phyloP scores from a whole-genome alignment of 2,329 filamentous ascomycete genomes.

The Fusarium zealandicum region DNA sequence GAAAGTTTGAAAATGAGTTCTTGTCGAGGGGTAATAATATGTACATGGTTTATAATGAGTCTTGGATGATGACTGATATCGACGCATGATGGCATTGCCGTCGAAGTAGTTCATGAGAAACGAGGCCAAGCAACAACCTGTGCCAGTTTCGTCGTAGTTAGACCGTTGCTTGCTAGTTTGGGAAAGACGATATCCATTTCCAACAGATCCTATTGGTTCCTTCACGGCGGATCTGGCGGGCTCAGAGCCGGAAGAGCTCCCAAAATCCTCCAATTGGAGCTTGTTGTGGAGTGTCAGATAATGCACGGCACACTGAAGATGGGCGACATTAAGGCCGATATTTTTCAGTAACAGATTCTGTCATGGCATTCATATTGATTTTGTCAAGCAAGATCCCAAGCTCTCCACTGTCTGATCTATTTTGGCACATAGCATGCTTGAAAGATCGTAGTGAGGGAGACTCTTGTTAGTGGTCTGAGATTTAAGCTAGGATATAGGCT shows the following conservation, averaged over 20 bases:
- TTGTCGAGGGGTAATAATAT: slow-evolving; percentile 5
- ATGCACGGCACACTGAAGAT: too few species aligned
- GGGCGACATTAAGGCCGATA: too few species aligned
- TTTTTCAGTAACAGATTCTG: too few species aligned
- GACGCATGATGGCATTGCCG: background rate
- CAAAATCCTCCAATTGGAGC: slow-evolving; percentile 26
- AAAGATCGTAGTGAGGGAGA: background rate
- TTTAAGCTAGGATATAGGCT: background rate
- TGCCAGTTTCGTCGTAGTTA: too few species aligned
- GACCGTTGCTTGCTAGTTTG: slow-evolving; percentile 5
- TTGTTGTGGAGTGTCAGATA: background rate
- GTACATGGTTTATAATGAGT: background rate
- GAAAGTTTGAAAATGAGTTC: slow-evolving; percentile 9
- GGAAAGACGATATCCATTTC: slow-evolving; percentile 13
- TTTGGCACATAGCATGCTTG: too few species aligned
- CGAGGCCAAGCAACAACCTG: too few species aligned
- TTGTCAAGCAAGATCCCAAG: too few species aligned
- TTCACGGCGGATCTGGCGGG: slow-evolving; percentile 24
- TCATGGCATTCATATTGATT: too few species aligned
- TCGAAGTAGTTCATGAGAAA: background rate
- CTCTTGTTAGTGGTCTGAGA: slow-evolving; percentile 29
- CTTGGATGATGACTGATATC: background rate
- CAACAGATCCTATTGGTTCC: slow-evolving; percentile 22
- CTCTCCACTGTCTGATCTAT: too few species aligned
- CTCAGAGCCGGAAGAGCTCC: slow-evolving; percentile 19